These are phyloP conservation scores for Pseudognaphalium luteoalbum DNA, from an alignment of 129 eudicot species.

Conservation along the genomic window DNA sequence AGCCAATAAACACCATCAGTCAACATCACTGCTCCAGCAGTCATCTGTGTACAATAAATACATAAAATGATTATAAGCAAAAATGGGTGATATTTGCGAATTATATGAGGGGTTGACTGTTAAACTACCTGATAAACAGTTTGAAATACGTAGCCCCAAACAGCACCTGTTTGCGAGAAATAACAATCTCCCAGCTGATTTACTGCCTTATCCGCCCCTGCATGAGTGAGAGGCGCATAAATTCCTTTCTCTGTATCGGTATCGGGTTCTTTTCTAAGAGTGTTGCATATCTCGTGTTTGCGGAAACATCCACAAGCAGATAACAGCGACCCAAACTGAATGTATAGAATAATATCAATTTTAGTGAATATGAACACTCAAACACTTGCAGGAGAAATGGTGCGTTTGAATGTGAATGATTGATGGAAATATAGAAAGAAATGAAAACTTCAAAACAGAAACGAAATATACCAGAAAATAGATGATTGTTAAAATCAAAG, in stretches of 20 bases:
- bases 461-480: slow-evolving; percentile 71
- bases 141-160: slow-evolving; percentile 60
- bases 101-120: slow-evolving; percentile 1
- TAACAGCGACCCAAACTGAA: slow-evolving; percentile 17
- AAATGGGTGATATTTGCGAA: background rate
- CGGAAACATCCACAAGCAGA: slow-evolving; percentile 13
- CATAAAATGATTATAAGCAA: background rate
- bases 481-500: slow-evolving; percentile 65
- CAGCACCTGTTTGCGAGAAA: slow-evolving; percentile 31
- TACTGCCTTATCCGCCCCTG: slow-evolving; percentile 16
- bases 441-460: slow-evolving; percentile 1
- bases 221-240: background rate
- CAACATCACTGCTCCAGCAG: slow-evolving; percentile 82
- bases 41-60: slow-evolving; percentile 50
- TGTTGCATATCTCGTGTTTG: slow-evolving; percentile 14
- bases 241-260: slow-evolving; percentile 23
- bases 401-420: background rate
- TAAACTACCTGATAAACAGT: slow-evolving; percentile 57
- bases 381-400: background rate
- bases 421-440: slow-evolving; percentile 7
- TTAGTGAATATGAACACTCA: background rate
- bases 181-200: slow-evolving; percentile 34
- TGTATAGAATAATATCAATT: background rate
- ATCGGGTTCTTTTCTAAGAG: slow-evolving; percentile 4
- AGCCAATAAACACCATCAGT: slow-evolving; percentile 80